A percentile compares a stretch with the other conserved stretches of the same genome.
These are phyloP conservation scores for Vigna radiata DNA, from an alignment of 306 rosid species.

Conservation along the genomic window DNA sequence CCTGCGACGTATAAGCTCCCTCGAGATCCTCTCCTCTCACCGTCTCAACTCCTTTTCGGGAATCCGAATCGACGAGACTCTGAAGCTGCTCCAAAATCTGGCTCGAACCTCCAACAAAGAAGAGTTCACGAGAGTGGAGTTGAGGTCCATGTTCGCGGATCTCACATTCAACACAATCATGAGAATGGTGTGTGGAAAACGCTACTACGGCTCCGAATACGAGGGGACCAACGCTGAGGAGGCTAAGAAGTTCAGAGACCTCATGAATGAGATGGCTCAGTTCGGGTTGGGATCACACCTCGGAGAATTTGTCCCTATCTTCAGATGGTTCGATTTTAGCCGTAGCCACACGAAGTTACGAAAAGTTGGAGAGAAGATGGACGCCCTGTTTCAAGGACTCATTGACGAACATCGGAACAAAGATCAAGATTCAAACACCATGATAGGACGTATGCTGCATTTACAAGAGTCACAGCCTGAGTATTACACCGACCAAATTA, in stretches of 20 bases:
- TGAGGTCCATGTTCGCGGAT: slow-evolving; percentile 47
- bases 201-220: slow-evolving; percentile 56
- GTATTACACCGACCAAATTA: slow-evolving; percentile 62
- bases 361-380: slow-evolving; percentile 42
- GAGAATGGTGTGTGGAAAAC: slow-evolving; percentile 78
- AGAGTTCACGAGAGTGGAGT: slow-evolving; percentile 48
- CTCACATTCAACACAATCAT: slow-evolving; percentile 64
- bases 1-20: slow-evolving; percentile 66
- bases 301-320: slow-evolving; percentile 55
- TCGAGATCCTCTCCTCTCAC: slow-evolving; percentile 64
- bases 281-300: slow-evolving; percentile 39
- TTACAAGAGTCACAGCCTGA: slow-evolving; percentile 59
- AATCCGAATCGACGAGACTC: slow-evolving; percentile 57
- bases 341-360: slow-evolving; percentile 46
- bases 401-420: slow-evolving; percentile 55
- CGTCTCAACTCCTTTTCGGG: slow-evolving; percentile 50
- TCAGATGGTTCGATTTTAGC: slow-evolving; percentile 38
- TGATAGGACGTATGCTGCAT: slow-evolving; percentile 64
- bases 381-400: slow-evolving; percentile 59
- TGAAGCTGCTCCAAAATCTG: slow-evolving; percentile 44
- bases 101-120: background rate
- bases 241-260: slow-evolving; percentile 54
- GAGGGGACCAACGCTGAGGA: slow-evolving; percentile 49
- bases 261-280: slow-evolving; percentile 34
- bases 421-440: slow-evolving; percentile 42